These are phyloP conservation scores for Dioscorea alata DNA, from an alignment of 106 monocot species.

Conservation along the genomic window DNA sequence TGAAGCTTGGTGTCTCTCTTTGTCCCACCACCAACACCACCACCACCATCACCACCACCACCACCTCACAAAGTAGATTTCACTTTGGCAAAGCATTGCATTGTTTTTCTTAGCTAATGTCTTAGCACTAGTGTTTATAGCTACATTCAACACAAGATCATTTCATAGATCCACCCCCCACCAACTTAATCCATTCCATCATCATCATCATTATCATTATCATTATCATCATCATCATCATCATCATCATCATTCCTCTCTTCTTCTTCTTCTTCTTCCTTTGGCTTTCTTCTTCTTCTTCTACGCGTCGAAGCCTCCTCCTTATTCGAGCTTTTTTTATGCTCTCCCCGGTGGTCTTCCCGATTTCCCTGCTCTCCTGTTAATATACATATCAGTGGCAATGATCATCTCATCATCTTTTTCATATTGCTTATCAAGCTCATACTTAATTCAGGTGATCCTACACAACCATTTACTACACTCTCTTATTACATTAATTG, in stretches of 20 bases:
- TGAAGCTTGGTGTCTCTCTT: not conserved
- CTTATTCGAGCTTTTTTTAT: not conserved
- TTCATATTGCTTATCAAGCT: too few relatives aligned
- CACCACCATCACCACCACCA: not conserved
- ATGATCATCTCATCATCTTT: too few relatives aligned
- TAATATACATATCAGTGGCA: not conserved
- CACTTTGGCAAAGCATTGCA: constrained; percentile 1
- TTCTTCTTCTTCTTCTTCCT: too few relatives aligned
- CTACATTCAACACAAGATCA: constrained; percentile 6
- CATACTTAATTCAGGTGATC: not conserved
- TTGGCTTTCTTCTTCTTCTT: too few relatives aligned
- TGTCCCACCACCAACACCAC: not conserved
- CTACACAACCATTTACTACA: not conserved
- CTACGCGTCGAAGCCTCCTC: not conserved
- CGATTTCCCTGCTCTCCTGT: constrained; percentile 7
- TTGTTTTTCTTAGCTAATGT: constrained; percentile 6
- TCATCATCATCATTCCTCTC: too few relatives aligned
- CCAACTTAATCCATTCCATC: not conserved
- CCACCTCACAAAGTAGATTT: constrained; percentile 10
- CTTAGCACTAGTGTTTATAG: constrained; percentile 5
- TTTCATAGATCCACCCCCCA: not conserved
- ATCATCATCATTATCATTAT: too few relatives aligned
- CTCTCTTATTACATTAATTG: too few relatives aligned
- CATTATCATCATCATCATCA: too few relatives aligned
- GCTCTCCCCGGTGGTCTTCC: constrained; percentile 3